Evolutionary conservation across 371 early-diverging fungal species (phyloP).

Genomic region (Mucor ambiguus): DNA sequence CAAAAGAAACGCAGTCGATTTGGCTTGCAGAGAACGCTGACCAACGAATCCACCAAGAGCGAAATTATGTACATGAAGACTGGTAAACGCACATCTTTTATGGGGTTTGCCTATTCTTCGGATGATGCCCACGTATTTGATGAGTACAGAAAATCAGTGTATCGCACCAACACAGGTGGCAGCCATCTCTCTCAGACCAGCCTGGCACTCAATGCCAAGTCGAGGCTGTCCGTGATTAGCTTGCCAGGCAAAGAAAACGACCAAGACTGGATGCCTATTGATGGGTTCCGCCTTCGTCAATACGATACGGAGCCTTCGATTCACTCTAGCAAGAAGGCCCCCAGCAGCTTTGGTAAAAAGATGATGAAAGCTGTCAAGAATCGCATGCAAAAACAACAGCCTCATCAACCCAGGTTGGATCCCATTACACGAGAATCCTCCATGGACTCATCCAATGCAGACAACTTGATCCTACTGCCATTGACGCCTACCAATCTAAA

Average conservation of each 20-base stretch:
- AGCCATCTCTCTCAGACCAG: neutral
- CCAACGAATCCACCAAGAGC: slow-evolving; percentile 31
- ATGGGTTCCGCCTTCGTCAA: slow-evolving; percentile 30
- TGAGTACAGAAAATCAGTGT: slow-evolving; percentile 44
- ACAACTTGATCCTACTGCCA: slow-evolving; percentile 52
- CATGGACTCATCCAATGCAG: slow-evolving; percentile 83
- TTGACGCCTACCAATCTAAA: neutral
- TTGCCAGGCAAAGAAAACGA: slow-evolving; percentile 9
- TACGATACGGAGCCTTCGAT: slow-evolving; percentile 37
- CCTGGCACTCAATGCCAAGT: neutral
- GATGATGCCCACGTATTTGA: slow-evolving; percentile 52
- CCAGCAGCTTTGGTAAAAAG: slow-evolving; percentile 33
- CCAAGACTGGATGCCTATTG: slow-evolving; percentile 48
- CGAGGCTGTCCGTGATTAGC: slow-evolving; percentile 15
- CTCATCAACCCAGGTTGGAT: neutral
- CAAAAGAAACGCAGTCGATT: slow-evolving; percentile 12
- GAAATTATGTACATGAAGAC: slow-evolving; percentile 54
- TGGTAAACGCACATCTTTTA: slow-evolving; percentile 48
- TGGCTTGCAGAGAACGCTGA: slow-evolving; percentile 26
- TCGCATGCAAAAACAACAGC: neutral
- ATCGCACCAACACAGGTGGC: slow-evolving; percentile 30
- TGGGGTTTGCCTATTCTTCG: slow-evolving; percentile 52
- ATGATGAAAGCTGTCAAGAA: slow-evolving; percentile 43
- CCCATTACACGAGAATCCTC: slow-evolving; percentile 8
- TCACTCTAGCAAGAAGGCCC: slow-evolving; percentile 12